Evolutionary conservation across 495 filamentous ascomycete genomes (phyloP), one percentile per base, ranked within the genome.

Genomic region (Schizothecium vesticola): DNA sequence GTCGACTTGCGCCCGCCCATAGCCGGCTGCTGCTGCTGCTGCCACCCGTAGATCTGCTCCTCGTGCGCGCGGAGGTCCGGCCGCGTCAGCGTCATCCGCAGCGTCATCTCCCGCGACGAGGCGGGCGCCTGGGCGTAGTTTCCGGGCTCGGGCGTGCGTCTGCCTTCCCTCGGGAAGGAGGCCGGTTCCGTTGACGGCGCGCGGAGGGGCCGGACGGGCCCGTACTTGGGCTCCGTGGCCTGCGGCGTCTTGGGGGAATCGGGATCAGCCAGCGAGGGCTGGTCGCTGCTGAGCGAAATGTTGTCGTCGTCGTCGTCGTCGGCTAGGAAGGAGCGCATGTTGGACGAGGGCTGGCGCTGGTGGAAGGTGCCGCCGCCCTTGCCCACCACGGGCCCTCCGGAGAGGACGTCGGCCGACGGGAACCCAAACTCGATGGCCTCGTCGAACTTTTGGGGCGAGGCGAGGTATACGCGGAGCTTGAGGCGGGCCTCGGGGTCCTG

Each of bases 361-460:
- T 72, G 65, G 13, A 31, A 19, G 16, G 25, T 22, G 9, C 7
- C 60, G 9, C n/a, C 56, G 1, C 71, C 68, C 0, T 64, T 67
- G 56, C 36, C 56, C n/a, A 67, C 56, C 2, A 64, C 63, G n/a
- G 74, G 66, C 22, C 63, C 68, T 28, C 69, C 74, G 0, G 77
- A 74, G 25, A 79, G 67, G 3, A 74, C 73, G 51, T 84, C 79
- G 31, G 79, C 85, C 21, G 91, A 88, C 0, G 93, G 93, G 70
- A 97, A 97, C 5, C 94, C 94, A 79, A 95, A 97, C 74, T 95
- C 92, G 64, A 97, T 86, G 1, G 92, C 93, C 80, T 97, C 94
- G 73, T 98, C 95, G 68, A 97, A 97, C 75, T 96, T 97, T 70
- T 97, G 92, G 10, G 93, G 91, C 2, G 94, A 97, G 21, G 91